Evolutionary conservation across 257 asterid genomes (phyloP), one percentile per base, ranked within the genome.

Genomic region (Coffea eugenioides): DNA sequence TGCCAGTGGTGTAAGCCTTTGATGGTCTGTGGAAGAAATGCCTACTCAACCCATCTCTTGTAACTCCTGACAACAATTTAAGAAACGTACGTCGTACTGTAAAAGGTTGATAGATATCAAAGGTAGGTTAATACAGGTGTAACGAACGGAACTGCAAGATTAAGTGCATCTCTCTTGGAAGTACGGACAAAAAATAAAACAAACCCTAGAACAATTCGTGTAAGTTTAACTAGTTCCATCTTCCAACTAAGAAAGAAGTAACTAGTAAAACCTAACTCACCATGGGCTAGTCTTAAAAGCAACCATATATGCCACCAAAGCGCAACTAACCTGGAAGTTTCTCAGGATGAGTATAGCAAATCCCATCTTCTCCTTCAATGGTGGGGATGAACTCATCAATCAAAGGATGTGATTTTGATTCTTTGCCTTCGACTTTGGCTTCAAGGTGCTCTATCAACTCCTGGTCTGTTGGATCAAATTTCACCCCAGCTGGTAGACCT

Each of bases 21-120:
- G 99, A 96, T 3, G 99, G 99, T 83, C 98, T 82, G 86, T 96
- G 99, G 92, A 96, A 96, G 82, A 96, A 96, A 84, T 96, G 99
- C 76, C 93, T 82, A 77, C 94, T 96, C 87, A 96, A 84, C 1
- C 99, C 99, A 75, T 96, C 97, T 79, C 97, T 88, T 25, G 97
- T 92, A 18, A 96, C 99, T 79, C 98, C 99, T 96, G 5, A 46
- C 54, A 34, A 72, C 52, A 61, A 51, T 8, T 46, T 7, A 11
- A 25, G 77, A 78, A 65, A 39, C 34, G 45, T 43, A 4, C 34
- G 45, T 43, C 2, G 11, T 39, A 39, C 43, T 39, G 43, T 39
- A 39, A 16, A 61, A 61, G 31, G 62, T 71, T 46, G 6, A 36
- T 36, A 48, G 54, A 2, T 70, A 76, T 85, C 87, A 83, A 88